These are phyloP conservation scores for Cutaneotrichosporon spelunceum DNA, from an alignment of 1,284 basidiomycete species.

Conservation along the genomic window DNA sequence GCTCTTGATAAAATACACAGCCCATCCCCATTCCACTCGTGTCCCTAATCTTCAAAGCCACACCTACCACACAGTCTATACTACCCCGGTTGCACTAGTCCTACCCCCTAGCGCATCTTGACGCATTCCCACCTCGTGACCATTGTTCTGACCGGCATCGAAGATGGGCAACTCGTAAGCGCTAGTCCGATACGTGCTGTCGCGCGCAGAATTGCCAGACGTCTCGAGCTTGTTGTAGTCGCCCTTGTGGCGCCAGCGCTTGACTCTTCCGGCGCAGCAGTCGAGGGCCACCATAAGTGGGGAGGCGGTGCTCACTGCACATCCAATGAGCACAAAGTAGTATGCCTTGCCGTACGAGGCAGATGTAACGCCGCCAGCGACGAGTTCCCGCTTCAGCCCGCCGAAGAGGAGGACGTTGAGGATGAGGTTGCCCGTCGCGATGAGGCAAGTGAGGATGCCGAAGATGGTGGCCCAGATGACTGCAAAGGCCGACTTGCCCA, in stretches of 20 bases:
- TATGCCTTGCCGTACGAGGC: neutral
- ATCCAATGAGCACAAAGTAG: neutral
- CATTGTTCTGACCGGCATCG: neutral
- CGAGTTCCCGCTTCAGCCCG: neutral
- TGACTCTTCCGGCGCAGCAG: neutral
- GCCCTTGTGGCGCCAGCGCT: neutral
- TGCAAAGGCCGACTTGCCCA: neutral
- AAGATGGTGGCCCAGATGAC: conserved; percentile 1
- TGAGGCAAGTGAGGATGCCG: neutral
- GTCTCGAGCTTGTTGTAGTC: neutral
- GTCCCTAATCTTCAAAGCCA: neutral
- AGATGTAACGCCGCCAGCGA: neutral
- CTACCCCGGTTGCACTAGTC: neutral
- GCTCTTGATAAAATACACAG: neutral
- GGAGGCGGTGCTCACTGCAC: neutral
- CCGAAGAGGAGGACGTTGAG: neutral
- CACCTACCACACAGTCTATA: neutral
- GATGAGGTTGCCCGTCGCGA: neutral
- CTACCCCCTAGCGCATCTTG: too few relatives aligned
- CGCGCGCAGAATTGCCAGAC: neutral
- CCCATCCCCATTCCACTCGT: neutral
- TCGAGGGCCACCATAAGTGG: neutral
- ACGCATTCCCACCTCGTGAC: neutral
- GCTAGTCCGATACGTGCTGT: neutral
- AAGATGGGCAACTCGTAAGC: neutral